Conservation (phyloP, 768 basidiomycete genomes). For the Amanita muscaria region DNA sequence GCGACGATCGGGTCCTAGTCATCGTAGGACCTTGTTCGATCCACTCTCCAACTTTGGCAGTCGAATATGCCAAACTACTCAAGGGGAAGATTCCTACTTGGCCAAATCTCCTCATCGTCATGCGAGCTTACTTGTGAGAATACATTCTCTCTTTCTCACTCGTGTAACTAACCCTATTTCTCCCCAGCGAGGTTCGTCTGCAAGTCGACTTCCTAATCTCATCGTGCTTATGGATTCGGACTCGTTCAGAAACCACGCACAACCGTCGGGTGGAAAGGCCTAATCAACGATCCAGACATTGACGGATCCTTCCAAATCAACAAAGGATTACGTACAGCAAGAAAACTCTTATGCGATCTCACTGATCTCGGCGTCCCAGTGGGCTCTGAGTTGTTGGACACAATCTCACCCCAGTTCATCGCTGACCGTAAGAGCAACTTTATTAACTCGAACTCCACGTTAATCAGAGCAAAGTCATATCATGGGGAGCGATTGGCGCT, state of each 20-base stretch:
- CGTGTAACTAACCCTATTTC: constrained; percentile 8
- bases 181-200: constrained; percentile 25
- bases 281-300: constrained; percentile 92
- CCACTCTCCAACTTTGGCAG: constrained; percentile 78
- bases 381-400: constrained; percentile 88
- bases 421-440: constrained; percentile 48
- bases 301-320: constrained; percentile 95
- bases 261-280: constrained; percentile 96
- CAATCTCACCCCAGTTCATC: constrained; percentile 70
- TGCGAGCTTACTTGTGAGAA: constrained; percentile 95
- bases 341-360: constrained; percentile 87
- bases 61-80: constrained; percentile 71
- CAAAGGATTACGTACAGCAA: constrained; percentile 85
- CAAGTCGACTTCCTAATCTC: no score
- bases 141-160: constrained; percentile 6
- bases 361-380: constrained; percentile 87
- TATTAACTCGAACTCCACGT: neutral
- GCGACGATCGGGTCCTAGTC: constrained; percentile 81
- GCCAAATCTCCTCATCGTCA: constrained; percentile 81
- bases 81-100: constrained; percentile 57
- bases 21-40: constrained; percentile 96
- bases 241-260: constrained; percentile 82
- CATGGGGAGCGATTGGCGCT: constrained; percentile 96
- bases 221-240: no score
- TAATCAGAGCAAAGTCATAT: no score